phyloP scores from a whole-genome alignment of 2,329 filamentous ascomycete species.

The Huntiella savannae region DNA sequence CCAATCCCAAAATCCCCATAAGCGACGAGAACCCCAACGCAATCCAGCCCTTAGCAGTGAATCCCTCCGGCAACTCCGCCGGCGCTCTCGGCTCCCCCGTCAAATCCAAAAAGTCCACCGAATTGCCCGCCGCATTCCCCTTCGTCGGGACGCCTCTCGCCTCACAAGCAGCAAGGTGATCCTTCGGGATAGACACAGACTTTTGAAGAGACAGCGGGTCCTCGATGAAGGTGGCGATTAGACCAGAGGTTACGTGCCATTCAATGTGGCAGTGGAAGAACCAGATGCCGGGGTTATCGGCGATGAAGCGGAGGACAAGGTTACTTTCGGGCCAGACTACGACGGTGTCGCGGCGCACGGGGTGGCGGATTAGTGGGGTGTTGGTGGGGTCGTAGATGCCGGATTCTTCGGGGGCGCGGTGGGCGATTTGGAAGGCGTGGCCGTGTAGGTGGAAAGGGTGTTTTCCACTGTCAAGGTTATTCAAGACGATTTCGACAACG shows the following conservation, averaged over 20 bases:
- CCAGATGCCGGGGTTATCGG: conserved; percentile 49
- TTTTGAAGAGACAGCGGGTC: conserved; percentile 43
- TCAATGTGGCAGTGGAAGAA: conserved; percentile 68
- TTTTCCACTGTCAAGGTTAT: conserved; percentile 52
- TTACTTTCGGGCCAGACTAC: conserved; percentile 47
- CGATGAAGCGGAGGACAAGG: conserved; percentile 47
- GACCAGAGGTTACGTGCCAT: conserved; percentile 53
- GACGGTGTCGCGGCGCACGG: conserved; percentile 50
- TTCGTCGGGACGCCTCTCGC: conserved; percentile 27
- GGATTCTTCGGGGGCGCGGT: conserved; percentile 37
- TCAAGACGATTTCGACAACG: conserved; percentile 57
- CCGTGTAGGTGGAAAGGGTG: conserved; percentile 69
- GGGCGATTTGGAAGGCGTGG: conserved; percentile 51
- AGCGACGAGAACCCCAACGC: conserved; percentile 56
- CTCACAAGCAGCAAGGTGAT: conserved; percentile 39
- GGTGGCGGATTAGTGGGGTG: conserved; percentile 30
- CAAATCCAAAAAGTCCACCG: conserved; percentile 41
- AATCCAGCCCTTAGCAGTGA: conserved; percentile 51
- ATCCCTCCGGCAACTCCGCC: conserved; percentile 43
- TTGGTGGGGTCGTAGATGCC: conserved; percentile 33
- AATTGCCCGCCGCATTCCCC: conserved; percentile 64
- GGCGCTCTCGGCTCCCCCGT: conserved; percentile 38
- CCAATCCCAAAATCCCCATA: conserved; percentile 48
- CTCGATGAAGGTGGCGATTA: conserved; percentile 46
- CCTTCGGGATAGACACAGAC: conserved; percentile 36